Conservation (phyloP, 108 stramenopile species). For the Halocafeteria seosinensis region DNA sequence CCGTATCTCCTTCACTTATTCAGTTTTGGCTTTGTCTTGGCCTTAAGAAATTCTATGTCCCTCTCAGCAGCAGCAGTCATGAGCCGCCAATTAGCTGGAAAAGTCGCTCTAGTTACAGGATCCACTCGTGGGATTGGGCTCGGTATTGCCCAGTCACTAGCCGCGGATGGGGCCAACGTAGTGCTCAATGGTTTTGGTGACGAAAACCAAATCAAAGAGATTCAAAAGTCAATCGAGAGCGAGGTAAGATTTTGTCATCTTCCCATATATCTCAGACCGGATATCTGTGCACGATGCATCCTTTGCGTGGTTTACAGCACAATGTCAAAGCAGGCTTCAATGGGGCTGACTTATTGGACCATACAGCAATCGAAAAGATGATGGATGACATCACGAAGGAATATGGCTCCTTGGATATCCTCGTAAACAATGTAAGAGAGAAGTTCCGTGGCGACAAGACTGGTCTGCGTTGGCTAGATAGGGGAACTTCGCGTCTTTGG, state of each 20-base stretch:
- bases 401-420: not conserved
- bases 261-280: too few relatives aligned
- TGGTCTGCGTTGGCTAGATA: not conserved
- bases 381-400: not conserved
- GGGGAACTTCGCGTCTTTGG: not conserved
- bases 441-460: not conserved
- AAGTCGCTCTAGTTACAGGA: conserved; percentile 10
- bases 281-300: too few relatives aligned
- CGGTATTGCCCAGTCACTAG: conserved; percentile 3
- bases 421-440: not conserved
- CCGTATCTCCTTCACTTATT: too few relatives aligned
- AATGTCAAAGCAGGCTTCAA: not conserved
- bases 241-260: not conserved
- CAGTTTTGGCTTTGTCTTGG: too few relatives aligned
- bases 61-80: not conserved
- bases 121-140: conserved; percentile 16
- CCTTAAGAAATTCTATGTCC: too few relatives aligned
- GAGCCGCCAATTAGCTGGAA: not conserved
- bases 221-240: not conserved
- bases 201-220: not conserved
- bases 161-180: conserved; percentile 8
- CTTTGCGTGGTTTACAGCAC: not conserved
- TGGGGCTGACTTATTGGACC: not conserved
- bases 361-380: not conserved
- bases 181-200: conserved; percentile 4